Conservation (phyloP, 495 filamentous ascomycete species). For the Platismatia glauca region DNA sequence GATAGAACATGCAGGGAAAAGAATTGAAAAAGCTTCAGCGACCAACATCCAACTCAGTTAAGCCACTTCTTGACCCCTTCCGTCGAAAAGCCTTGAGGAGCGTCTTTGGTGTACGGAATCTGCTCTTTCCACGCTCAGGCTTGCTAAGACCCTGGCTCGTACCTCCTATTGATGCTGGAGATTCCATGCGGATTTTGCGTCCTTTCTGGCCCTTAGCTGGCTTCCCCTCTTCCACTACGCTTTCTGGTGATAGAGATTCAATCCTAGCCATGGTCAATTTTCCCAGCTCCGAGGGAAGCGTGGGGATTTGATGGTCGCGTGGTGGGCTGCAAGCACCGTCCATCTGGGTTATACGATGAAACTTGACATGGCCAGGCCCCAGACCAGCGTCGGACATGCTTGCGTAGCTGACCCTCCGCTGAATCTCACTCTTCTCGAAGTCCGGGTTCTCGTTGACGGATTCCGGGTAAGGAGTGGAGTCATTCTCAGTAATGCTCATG, state of each 20-base stretch:
- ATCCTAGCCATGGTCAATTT: background rate
- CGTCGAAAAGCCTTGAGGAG: slow-evolving; percentile 33
- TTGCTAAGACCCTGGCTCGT: background rate
- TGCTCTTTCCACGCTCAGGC: background rate
- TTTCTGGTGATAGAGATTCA: background rate
- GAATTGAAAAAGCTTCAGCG: background rate
- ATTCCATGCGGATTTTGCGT: background rate
- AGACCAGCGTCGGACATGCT: background rate
- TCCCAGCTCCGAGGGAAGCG: background rate
- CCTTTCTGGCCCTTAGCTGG: background rate
- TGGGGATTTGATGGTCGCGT: background rate
- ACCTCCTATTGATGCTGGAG: slow-evolving; percentile 1
- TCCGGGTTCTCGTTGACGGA: background rate
- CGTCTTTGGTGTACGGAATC: slow-evolving; percentile 23
- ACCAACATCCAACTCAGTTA: slow-evolving; percentile 19
- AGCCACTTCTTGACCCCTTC: slow-evolving; percentile 38
- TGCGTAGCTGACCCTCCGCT: slow-evolving; percentile 2
- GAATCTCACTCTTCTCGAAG: background rate
- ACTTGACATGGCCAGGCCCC: background rate
- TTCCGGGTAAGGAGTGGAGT: background rate
- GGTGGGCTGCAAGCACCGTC: slow-evolving; percentile 1
- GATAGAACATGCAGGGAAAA: background rate
- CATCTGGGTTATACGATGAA: background rate
- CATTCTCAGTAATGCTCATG: slow-evolving; percentile 4
- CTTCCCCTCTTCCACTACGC: background rate